Evolutionary conservation across 805 yeast species (phyloP).

Genomic region (Pichia scutulata): DNA sequence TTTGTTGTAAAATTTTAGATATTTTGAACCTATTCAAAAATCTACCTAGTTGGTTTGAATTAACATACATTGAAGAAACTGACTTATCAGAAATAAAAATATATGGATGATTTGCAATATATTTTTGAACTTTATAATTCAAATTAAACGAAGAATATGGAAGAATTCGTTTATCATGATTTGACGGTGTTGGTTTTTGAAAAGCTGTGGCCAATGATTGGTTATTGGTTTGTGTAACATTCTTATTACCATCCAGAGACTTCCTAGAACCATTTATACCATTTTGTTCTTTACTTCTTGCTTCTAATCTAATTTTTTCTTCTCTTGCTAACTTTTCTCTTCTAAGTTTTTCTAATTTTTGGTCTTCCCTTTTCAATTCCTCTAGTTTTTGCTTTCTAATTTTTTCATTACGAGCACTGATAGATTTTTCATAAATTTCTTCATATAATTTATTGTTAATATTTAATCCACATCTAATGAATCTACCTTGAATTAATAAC

Average conservation of each 20-base stretch:
- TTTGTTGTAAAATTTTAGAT: slow-evolving; percentile 56
- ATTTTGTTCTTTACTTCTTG: background rate
- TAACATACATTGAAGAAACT: slow-evolving; percentile 40
- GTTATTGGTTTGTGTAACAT: background rate
- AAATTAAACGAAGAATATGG: slow-evolving; percentile 25
- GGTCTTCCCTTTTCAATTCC: slow-evolving; percentile 20
- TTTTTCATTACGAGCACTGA: slow-evolving; percentile 32
- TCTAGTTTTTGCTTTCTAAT: slow-evolving; percentile 29
- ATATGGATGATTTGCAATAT: slow-evolving; percentile 51
- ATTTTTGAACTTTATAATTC: slow-evolving; percentile 41
- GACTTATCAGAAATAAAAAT: slow-evolving; percentile 46
- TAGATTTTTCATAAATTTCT: slow-evolving; percentile 23
- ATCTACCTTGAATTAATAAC: slow-evolving; percentile 44
- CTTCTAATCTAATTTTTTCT: background rate
- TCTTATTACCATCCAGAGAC: background rate
- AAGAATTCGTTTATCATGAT: slow-evolving; percentile 28
- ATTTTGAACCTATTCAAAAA: slow-evolving; percentile 54
- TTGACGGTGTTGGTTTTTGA: slow-evolving; percentile 12
- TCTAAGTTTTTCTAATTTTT: slow-evolving; percentile 13
- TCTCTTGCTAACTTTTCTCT: slow-evolving; percentile 12
- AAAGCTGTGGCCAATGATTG: background rate
- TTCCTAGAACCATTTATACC: background rate
- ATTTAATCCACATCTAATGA: slow-evolving; percentile 47
- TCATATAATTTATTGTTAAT: slow-evolving; percentile 32
- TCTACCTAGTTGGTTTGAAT: slow-evolving; percentile 51